Conservation (phyloP, 164 flowering plant genomes). For the Aristolochia californica region DNA sequence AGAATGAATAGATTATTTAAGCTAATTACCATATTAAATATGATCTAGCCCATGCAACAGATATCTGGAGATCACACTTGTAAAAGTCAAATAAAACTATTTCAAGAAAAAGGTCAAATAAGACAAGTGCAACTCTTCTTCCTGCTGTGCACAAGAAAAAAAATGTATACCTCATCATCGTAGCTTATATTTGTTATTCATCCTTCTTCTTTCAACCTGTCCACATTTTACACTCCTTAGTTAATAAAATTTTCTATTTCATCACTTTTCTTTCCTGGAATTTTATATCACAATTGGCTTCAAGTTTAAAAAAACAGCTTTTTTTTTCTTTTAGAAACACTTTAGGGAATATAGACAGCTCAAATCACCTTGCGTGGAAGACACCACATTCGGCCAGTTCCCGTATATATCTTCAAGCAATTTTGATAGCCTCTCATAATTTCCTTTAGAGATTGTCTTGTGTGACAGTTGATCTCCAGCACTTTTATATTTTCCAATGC, state of each 20-base stretch:
- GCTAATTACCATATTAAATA: neutral
- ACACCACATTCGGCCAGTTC: constrained; percentile 73
- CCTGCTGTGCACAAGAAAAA: too few relatives aligned
- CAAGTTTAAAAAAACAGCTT: neutral
- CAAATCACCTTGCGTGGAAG: constrained; percentile 45
- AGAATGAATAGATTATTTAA: constrained; percentile 3
- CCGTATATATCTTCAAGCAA: constrained; percentile 81
- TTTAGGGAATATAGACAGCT: neutral
- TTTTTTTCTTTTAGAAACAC: neutral
- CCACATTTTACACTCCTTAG: constrained; percentile 74
- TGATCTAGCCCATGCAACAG: too few relatives aligned
- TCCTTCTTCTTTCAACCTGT: constrained; percentile 73
- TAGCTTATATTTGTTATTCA: constrained; percentile 62
- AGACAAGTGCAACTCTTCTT: too few relatives aligned
- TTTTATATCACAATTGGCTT: neutral
- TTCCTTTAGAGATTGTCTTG: constrained; percentile 71
- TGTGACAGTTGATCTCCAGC: constrained; percentile 85
- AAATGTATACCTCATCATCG: constrained; percentile 73
- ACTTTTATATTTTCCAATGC: constrained; percentile 95
- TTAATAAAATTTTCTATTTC: constrained; percentile 68
- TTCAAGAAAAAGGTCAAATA: too few relatives aligned
- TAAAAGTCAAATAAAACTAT: too few relatives aligned
- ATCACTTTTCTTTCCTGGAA: constrained; percentile 65
- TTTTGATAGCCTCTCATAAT: constrained; percentile 80
- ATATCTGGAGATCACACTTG: too few relatives aligned